phyloP scores from a whole-genome alignment of 257 asterid genomes.

The Solanum chmielewskii region DNA sequence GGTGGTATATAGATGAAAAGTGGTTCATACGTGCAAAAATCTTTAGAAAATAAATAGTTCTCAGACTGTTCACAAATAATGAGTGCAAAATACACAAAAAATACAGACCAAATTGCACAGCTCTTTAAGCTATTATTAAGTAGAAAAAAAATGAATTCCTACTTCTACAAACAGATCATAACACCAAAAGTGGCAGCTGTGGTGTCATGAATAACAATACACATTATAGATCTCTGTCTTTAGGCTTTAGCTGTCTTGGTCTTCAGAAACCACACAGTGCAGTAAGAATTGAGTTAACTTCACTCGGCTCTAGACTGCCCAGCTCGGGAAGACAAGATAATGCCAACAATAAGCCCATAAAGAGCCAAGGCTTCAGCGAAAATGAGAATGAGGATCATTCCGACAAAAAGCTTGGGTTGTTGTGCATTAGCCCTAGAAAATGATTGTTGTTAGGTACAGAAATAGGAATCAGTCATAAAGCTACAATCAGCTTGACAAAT shows the following conservation, averaged over 20 bases:
- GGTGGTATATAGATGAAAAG: not conserved
- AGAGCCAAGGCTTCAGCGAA: conserved; percentile 71
- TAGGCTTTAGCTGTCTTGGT: not conserved
- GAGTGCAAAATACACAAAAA: not conserved
- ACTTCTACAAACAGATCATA: not conserved
- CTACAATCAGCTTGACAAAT: not conserved
- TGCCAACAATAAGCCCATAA: conserved; percentile 65
- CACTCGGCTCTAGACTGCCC: conserved; percentile 73
- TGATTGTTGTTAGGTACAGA: not conserved
- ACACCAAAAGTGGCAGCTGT: not conserved
- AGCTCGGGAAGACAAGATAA: conserved; percentile 63
- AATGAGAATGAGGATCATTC: conserved; percentile 71
- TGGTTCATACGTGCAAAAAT: not conserved
- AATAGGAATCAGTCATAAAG: not conserved
- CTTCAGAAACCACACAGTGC: not conserved
- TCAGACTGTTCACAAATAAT: not conserved
- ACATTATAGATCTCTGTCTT: not conserved
- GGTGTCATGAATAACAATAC: not conserved
- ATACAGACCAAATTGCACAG: not conserved
- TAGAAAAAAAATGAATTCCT: not conserved
- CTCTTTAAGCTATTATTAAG: not conserved
- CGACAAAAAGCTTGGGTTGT: conserved; percentile 68
- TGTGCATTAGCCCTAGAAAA: conserved; percentile 62
- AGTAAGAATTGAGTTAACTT: not conserved
- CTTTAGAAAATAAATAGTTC: not conserved